Evolutionary conservation across 106 monocot species (phyloP).

Genomic region (Apostasia ramifera): DNA sequence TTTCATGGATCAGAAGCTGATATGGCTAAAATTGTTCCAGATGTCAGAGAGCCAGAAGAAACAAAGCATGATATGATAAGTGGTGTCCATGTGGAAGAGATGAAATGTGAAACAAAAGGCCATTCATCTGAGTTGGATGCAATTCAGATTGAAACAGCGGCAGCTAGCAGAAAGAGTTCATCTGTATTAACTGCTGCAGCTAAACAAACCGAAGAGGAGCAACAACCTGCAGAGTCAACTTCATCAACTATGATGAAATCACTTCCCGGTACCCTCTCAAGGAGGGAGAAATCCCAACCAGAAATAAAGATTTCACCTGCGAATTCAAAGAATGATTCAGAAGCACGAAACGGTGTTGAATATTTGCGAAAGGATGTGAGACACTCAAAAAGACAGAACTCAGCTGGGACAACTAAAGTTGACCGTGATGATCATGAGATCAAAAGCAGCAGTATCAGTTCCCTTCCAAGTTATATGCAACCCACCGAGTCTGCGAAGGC

Average conservation of each 20-base stretch:
- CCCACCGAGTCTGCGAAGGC: constrained; percentile 87
- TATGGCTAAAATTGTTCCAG: neutral
- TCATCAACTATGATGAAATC: constrained; percentile 12
- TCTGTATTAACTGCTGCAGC: neutral
- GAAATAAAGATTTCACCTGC: constrained; percentile 39
- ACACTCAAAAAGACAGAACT: constrained; percentile 38
- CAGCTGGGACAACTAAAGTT: constrained; percentile 26
- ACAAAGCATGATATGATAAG: too few species aligned
- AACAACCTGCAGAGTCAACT: constrained; percentile 1
- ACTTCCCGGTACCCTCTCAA: neutral
- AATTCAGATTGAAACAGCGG: constrained; percentile 5
- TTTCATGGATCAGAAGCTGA: neutral
- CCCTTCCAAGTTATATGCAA: constrained; percentile 96
- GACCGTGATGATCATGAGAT: constrained; percentile 53
- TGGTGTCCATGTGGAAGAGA: neutral
- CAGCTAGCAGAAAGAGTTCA: neutral
- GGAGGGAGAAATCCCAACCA: constrained; percentile 26
- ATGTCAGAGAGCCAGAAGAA: too few species aligned
- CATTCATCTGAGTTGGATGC: constrained; percentile 1
- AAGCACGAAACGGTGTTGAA: constrained; percentile 30
- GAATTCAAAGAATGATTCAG: constrained; percentile 34
- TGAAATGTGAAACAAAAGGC: constrained; percentile 17
- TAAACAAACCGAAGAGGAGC: too few species aligned
- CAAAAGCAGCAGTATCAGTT: constrained; percentile 38
- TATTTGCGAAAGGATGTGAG: constrained; percentile 32